Evolutionary conservation across 495 filamentous ascomycete genomes (phyloP), one percentile per base, ranked within the genome.

Genomic region (Aspergillus conjunctus): DNA sequence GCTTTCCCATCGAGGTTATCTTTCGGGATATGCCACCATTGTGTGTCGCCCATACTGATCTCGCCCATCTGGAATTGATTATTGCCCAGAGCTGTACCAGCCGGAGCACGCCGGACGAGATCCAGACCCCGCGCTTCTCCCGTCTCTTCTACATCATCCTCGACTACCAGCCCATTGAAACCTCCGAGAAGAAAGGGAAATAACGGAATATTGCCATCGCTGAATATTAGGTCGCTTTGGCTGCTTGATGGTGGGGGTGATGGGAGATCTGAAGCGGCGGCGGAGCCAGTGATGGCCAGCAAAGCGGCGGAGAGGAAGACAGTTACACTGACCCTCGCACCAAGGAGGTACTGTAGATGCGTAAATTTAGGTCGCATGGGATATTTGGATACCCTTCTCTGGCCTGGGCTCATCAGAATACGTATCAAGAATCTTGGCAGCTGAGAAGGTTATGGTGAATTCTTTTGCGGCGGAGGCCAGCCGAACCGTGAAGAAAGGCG

Each of bases 321-420:
- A 32, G 83, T 81, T 43, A 83, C 82, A 68, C 81, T 71, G 60
- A 87, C 63, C 33, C 83, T 87, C 68, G 88, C 87, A 71, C 81
- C 84, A 63, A 92, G 75, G 64, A 85, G 86, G 73, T 84, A 88
- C 79, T 89, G 88, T 61, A 89, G 75, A 61, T 81, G 84, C 68
- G 83, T 84, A 63, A 84, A 78, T 66, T 84, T 79, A 33, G 69
- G 77, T 70, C 76, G 85, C 87, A 90, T 90, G 69, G 69, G 72
- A 66, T 51, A 54, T 61, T 34, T n/a, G 34, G 41, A 17, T 45
- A 49, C 32, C 32, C 31, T 32, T n/a, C 15, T 31, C 21, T 21
- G 12, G 43, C n/a, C 33, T 51, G 18, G 44, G 52, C 10, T 31
- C 48, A 58, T 60, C 33, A 10, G 50, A 22, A 37, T 41, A 44